phyloP scores from a whole-genome alignment of 179 eudicot species.

The Spergularia azorica region DNA sequence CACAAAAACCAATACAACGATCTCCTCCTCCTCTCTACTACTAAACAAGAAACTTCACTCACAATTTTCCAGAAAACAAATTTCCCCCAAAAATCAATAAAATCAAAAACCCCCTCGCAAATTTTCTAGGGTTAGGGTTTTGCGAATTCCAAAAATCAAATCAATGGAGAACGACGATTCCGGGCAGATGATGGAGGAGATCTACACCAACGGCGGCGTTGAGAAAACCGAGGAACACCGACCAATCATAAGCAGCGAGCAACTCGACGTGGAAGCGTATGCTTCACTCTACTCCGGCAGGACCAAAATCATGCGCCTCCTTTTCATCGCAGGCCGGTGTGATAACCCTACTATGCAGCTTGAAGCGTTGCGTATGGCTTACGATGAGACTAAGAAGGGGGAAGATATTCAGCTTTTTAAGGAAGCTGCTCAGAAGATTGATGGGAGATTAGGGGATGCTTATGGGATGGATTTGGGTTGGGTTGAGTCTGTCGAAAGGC shows the following conservation, averaged over 20 bases:
- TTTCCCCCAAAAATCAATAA: background rate
- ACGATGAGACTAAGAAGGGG: conserved; percentile 86
- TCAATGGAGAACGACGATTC: conserved; percentile 65
- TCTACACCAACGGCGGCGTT: conserved; percentile 51
- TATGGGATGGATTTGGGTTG: conserved; percentile 58
- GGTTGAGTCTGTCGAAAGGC: conserved; percentile 63
- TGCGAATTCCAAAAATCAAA: background rate
- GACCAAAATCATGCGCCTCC: conserved; percentile 67
- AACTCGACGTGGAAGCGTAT: conserved; percentile 85
- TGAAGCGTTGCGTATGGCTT: conserved; percentile 89
- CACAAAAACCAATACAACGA: too few relatives aligned
- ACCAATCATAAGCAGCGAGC: conserved; percentile 73
- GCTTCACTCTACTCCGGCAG: conserved; percentile 78
- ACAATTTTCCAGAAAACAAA: too few relatives aligned
- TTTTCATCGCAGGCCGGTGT: conserved; percentile 75
- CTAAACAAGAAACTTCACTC: too few relatives aligned
- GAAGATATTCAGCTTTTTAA: conserved; percentile 71
- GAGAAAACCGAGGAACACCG: conserved; percentile 41
- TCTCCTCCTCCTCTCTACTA: too few relatives aligned
- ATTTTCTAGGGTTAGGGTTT: conserved; percentile 22
- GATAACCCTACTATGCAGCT: conserved; percentile 51
- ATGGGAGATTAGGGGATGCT: conserved; percentile 52
- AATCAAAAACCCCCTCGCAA: background rate
- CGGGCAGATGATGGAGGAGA: conserved; percentile 59
- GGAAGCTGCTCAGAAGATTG: conserved; percentile 64